These are phyloP conservation scores for Martensiomyces pterosporus DNA, from an alignment of 192 early-diverging fungal species.

Conservation along the genomic window DNA sequence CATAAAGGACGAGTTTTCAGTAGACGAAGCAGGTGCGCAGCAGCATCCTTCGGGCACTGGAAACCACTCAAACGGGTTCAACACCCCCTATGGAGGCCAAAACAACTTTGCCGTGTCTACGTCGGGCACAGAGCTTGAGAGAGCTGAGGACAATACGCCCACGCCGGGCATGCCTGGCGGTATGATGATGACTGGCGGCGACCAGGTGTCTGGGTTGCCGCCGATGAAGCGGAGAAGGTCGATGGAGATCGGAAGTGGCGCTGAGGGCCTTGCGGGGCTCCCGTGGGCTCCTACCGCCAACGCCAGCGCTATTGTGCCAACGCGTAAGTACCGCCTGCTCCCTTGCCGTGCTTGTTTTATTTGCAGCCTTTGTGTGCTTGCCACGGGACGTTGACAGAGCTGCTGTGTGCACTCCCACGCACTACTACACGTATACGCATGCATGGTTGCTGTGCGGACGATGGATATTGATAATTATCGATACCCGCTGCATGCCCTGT, in stretches of 20 bases:
- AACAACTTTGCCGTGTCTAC: slow-evolving; percentile 10
- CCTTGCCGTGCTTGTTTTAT: no score
- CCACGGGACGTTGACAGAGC: no score
- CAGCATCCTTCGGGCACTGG: no score
- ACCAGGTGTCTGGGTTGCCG: slow-evolving; percentile 1
- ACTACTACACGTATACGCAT: no score
- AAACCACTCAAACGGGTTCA: background rate
- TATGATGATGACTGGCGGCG: background rate
- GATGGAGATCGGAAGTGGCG: slow-evolving; percentile 24
- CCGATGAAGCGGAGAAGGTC: slow-evolving; percentile 34
- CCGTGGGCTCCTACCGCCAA: slow-evolving; percentile 35
- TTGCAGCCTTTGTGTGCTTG: no score
- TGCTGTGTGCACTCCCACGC: no score
- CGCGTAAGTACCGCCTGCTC: slow-evolving; percentile 44
- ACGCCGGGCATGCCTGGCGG: background rate
- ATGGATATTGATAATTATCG: no score
- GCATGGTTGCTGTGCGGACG: no score
- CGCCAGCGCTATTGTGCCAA: slow-evolving; percentile 24
- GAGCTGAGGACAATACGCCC: background rate
- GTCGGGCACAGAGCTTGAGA: slow-evolving; percentile 14
- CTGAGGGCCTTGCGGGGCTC: slow-evolving; percentile 36
- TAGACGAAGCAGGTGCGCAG: no score
- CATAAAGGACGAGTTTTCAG: slow-evolving; percentile 37
- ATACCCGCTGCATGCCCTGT: background rate
- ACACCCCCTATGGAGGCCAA: background rate